Percentiles rank a stretch among this genome's conserved stretches.
phyloP scores from a whole-genome alignment of 129 eudicot species.

The Silybum marianum region DNA sequence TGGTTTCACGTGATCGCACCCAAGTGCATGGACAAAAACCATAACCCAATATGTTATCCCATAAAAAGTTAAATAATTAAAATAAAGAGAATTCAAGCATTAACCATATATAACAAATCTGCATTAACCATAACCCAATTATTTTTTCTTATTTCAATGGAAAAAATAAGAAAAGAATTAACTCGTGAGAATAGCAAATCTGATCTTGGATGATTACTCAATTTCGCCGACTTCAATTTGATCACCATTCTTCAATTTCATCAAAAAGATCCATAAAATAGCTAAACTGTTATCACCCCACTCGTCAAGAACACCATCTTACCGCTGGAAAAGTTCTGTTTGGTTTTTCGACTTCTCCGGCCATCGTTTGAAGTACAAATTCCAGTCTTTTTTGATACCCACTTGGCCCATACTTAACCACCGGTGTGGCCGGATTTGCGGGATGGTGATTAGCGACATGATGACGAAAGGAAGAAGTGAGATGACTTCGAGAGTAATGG shows the following conservation, averaged over 20 bases:
- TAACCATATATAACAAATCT: too few relatives aligned
- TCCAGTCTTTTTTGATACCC: conserved; percentile 55
- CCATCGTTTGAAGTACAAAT: conserved; percentile 45
- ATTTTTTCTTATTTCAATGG: too few relatives aligned
- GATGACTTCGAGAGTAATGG: conserved; percentile 38
- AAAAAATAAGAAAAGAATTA: too few relatives aligned
- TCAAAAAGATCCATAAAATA: conserved; percentile 44
- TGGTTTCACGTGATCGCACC: too few relatives aligned
- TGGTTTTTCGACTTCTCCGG: conserved; percentile 55
- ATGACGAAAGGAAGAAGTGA: conserved; percentile 38
- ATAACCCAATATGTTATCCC: too few relatives aligned
- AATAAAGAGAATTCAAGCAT: too few relatives aligned
- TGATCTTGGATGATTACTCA: not conserved
- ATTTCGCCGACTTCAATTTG: conserved; percentile 13
- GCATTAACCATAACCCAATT: too few relatives aligned
- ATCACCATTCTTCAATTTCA: conserved; percentile 15
- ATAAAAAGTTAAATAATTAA: too few relatives aligned
- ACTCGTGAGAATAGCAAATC: too few relatives aligned
- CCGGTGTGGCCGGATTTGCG: conserved; percentile 39
- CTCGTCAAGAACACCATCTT: conserved; percentile 43
- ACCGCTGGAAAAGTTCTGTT: conserved; percentile 38
- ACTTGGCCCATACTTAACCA: conserved; percentile 45
- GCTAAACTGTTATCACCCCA: conserved; percentile 41
- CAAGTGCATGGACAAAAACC: too few relatives aligned
- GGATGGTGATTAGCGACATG: conserved; percentile 43